These are phyloP conservation scores for Penicillium verhagenii DNA, from an alignment of 495 filamentous ascomycete species.

Conservation along the genomic window DNA sequence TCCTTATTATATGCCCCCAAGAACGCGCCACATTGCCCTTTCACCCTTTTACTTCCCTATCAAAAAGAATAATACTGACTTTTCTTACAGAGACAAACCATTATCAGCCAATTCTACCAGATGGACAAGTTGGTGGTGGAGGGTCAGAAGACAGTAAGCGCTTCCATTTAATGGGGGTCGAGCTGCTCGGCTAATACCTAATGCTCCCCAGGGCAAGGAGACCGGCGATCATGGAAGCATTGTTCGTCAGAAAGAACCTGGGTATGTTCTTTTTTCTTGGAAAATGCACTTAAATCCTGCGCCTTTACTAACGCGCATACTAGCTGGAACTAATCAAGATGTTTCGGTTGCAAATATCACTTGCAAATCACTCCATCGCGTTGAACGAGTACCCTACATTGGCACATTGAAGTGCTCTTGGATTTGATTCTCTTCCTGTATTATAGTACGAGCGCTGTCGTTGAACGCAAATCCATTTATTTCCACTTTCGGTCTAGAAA, in stretches of 20 bases:
- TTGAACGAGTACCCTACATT: constrained; percentile 5
- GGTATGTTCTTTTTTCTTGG: constrained; percentile 53
- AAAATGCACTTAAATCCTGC: background rate
- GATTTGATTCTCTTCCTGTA: constrained; percentile 21
- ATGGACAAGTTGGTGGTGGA: constrained; percentile 91
- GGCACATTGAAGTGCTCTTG: background rate
- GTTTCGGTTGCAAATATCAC: background rate
- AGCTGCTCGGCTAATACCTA: background rate
- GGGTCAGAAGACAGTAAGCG: constrained; percentile 63
- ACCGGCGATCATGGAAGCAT: constrained; percentile 65
- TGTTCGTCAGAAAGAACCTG: constrained; percentile 76
- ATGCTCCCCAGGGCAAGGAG: constrained; percentile 65
- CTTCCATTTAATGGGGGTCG: background rate
- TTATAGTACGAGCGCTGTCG: constrained; percentile 23
- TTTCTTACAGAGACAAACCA: constrained; percentile 76
- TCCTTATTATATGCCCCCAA: too few species aligned
- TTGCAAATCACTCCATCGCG: constrained; percentile 12
- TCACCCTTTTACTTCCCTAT: too few species aligned
- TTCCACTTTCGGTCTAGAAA: constrained; percentile 6
- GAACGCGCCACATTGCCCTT: too few species aligned
- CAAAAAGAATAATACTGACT: constrained; percentile 14
- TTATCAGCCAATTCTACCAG: constrained; percentile 93
- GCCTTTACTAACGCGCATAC: constrained; percentile 2
- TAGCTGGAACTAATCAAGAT: constrained; percentile 49
- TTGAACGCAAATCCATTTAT: constrained; percentile 13